These are phyloP conservation scores for Amesomyces nigricolor DNA, from an alignment of 2,329 filamentous ascomycete species.

Conservation along the genomic window DNA sequence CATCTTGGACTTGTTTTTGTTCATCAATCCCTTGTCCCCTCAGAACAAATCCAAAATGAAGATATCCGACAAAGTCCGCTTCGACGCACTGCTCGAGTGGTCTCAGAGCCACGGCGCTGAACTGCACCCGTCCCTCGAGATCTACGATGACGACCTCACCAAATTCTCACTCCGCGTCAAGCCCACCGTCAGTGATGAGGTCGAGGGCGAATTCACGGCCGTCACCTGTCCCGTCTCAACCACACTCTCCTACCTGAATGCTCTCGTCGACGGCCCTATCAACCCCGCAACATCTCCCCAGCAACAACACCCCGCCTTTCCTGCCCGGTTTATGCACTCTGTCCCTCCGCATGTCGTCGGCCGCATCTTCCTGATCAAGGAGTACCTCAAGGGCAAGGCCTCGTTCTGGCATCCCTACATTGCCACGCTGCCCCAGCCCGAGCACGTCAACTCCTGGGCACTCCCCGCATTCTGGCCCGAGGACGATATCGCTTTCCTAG, in stretches of 20 bases:
- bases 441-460: slow-evolving; percentile 43
- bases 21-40: neutral
- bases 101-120: slow-evolving; percentile 39
- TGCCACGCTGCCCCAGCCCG: slow-evolving; percentile 56
- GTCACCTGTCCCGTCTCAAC: slow-evolving; percentile 48
- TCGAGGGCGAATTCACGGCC: slow-evolving; percentile 39
- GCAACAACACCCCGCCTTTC: slow-evolving; percentile 35
- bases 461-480: slow-evolving; percentile 60
- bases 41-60: slow-evolving; percentile 26
- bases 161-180: slow-evolving; percentile 51
- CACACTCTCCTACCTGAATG: slow-evolving; percentile 56
- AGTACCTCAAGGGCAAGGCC: slow-evolving; percentile 52
- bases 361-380: slow-evolving; percentile 63
- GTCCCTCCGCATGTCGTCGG: slow-evolving; percentile 55
- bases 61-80: slow-evolving; percentile 22
- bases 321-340: slow-evolving; percentile 42
- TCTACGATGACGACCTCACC: slow-evolving; percentile 46
- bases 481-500: slow-evolving; percentile 52
- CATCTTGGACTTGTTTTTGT: neutral
- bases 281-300: slow-evolving; percentile 20
- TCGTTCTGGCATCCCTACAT: slow-evolving; percentile 69
- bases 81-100: slow-evolving; percentile 44
- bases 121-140: slow-evolving; percentile 47
- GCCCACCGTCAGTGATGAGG: slow-evolving; percentile 15
- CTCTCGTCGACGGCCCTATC: slow-evolving; percentile 35